Base-by-base conservation (phyloP, 441 rosid species). In the Erodium texanum region DNA sequence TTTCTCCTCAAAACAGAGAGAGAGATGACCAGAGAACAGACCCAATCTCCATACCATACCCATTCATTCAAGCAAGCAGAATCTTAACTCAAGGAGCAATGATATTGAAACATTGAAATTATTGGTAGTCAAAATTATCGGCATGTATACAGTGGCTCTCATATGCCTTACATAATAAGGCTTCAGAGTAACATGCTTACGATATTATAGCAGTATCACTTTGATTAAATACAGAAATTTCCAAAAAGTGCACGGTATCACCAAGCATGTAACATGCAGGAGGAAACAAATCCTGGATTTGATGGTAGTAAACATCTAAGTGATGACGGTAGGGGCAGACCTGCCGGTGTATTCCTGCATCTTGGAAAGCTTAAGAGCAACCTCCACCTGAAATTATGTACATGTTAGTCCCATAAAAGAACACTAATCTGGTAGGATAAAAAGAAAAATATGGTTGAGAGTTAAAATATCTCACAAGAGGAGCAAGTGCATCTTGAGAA, bases 331-430 rank as follows among this genome's bases (percentile, higher is more conserved):
- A 0, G 98, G 98, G n/a, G 98, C 83, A 36, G 90, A 87, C 79
- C 99, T 89, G 73, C 94, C 94, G 0, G 98, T 94, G 84, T 82
- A 88, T 79, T 84, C 88, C 84, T 84, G 74, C 98, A 92, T 89
- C 84, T 84, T 89, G 0, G 99, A 92, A 70, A 92, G 92, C 70
- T 90, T 87, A 24, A 86, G 86, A 66, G 99, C 99, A 68, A 88
- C 86, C 19, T 86, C 92, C 80, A 92, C 97, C 99, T 92, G 92
- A 29, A 34, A 78, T 16, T 73, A 61, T 64, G 71, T 0, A 11
- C 50, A 27, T 66, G 45, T 38, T 38, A 38, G 45, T 38, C 45
- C 45, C n/a, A n/a, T n/a, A n/a, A n/a, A n/a, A 38, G 8, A 38
- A 38, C 9, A 38, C 45, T 7, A 27, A 27, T 4, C 29, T 1